A percentile compares a stretch with the other conserved stretches of the same genome.
Conservation (phyloP, 768 basidiomycete species). For the Macrocybe gigantea region DNA sequence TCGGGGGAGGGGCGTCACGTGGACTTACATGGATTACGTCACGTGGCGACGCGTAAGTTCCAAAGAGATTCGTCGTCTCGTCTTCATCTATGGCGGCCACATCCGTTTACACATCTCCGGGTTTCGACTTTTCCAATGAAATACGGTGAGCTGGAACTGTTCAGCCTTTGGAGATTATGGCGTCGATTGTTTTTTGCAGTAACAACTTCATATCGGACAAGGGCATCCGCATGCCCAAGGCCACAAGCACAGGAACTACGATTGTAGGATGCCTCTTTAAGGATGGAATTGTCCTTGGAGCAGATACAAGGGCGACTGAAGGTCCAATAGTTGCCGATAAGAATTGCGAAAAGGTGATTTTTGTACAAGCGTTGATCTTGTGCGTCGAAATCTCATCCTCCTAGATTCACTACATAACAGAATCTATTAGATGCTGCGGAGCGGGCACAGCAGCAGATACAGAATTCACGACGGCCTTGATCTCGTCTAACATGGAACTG, state of each 20-base stretch:
- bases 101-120: slow-evolving; percentile 44
- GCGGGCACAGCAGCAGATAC: slow-evolving; percentile 99
- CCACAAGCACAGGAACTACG: slow-evolving; percentile 92
- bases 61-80: neutral
- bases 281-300: slow-evolving; percentile 91
- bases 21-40: slow-evolving; percentile 7
- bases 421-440: slow-evolving; percentile 95
- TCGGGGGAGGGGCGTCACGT: neutral
- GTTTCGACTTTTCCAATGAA: slow-evolving; percentile 78
- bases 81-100: slow-evolving; percentile 35
- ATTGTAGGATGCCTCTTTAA: slow-evolving; percentile 95
- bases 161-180: neutral
- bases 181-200: slow-evolving; percentile 26
- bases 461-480: slow-evolving; percentile 89
- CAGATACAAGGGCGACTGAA: slow-evolving; percentile 93
- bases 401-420: slow-evolving; percentile 96
- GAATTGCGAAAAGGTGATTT: slow-evolving; percentile 95
- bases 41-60: slow-evolving; percentile 26
- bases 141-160: slow-evolving; percentile 38
- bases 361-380: slow-evolving; percentile 1
- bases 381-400: neutral
- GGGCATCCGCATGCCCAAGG: slow-evolving; percentile 72
- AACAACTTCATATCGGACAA: slow-evolving; percentile 69
- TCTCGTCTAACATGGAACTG: slow-evolving; percentile 93
- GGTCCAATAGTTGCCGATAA: slow-evolving; percentile 96